Evolutionary conservation across 257 asterid species (phyloP).

Genomic region (Parsonsia alboflavescens): DNA sequence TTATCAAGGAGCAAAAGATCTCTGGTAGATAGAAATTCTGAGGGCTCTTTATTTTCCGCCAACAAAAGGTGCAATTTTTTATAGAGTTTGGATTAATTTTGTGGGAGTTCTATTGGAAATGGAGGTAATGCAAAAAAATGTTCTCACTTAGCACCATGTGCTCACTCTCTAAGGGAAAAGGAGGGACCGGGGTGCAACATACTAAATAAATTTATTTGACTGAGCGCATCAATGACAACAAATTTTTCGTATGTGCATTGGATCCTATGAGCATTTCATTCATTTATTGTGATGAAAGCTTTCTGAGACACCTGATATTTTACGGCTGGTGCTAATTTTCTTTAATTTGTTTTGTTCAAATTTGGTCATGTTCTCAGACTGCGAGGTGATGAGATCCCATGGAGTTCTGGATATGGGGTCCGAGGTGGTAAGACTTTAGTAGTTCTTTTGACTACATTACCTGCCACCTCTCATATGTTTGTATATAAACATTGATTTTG

Average conservation of each 20-base stretch:
- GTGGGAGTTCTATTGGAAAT: not conserved
- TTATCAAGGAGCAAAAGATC: slow-evolving; percentile 45
- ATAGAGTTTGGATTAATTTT: not conserved
- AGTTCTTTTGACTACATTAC: slow-evolving; percentile 5
- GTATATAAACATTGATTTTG: not conserved
- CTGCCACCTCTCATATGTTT: not conserved
- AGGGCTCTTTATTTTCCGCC: slow-evolving; percentile 15
- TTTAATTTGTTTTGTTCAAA: slow-evolving; percentile 17
- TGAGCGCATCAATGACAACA: not conserved
- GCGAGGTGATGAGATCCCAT: slow-evolving; percentile 26
- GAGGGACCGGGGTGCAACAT: not conserved
- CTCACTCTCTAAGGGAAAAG: not conserved
- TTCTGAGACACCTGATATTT: not conserved
- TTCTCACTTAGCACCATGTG: not conserved
- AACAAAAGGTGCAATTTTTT: slow-evolving; percentile 30
- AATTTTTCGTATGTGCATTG: not conserved
- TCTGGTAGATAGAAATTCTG: slow-evolving; percentile 21
- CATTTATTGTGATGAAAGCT: not conserved
- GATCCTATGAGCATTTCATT: not conserved
- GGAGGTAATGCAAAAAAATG: not conserved
- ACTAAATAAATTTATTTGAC: not conserved
- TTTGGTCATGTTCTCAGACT: slow-evolving; percentile 27
- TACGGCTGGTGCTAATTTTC: slow-evolving; percentile 1
- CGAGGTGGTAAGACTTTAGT: slow-evolving; percentile 27
- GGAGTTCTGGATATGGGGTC: slow-evolving; percentile 24